Evolutionary conservation across 2,329 filamentous ascomycete genomes (phyloP), one percentile per base, ranked within the genome.

Genomic region (Aphanocladium album): DNA sequence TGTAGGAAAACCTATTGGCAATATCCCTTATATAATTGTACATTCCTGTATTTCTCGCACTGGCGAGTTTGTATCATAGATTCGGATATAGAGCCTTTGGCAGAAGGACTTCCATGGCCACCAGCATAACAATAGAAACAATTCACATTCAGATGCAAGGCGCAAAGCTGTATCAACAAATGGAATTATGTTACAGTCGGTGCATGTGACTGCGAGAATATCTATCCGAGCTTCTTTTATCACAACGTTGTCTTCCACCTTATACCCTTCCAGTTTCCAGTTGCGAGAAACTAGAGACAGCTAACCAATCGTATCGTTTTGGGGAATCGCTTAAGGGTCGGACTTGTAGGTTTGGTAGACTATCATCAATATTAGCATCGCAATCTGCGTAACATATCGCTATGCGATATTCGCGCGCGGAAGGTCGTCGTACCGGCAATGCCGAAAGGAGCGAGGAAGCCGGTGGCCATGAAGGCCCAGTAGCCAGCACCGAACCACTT

Each of bases 401-500:
- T 19, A 21, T 17, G 35, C 12, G 17, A 41, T 50, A 56, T 50
- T n/a, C 25, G 54, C 49, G 49, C 50, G 47, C 17, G 51, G 33
- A 61, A 83, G 72, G 8, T 55, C 37, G 35, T 49, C 60, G 43
- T 74, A 86, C 84, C 73, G 67, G 82, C 79, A 72, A 89, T 84
- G 71, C 80, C 83, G 74, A 89, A 87, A 67, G 87, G 87, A 60
- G 80, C 71, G 68, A 79, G 73, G 76, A 88, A 88, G 64, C 83
- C 83, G 64, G 77, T 73, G 69, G 70, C 73, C 70, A 76, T 74
- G 81, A 90, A 95, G 65, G 74, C 74, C 89, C 91, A 96, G 87
- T 89, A 99, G 79, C 88, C 84, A 69, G 91, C 64, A 67, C 81
- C 85, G 76, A 99, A 99, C 80, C 83, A 89, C 80, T 87, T 90